Evolutionary conservation across 2,329 filamentous ascomycete genomes (phyloP), one percentile per base, ranked within the genome.

Genomic region (Trematosphaeria pertusa): DNA sequence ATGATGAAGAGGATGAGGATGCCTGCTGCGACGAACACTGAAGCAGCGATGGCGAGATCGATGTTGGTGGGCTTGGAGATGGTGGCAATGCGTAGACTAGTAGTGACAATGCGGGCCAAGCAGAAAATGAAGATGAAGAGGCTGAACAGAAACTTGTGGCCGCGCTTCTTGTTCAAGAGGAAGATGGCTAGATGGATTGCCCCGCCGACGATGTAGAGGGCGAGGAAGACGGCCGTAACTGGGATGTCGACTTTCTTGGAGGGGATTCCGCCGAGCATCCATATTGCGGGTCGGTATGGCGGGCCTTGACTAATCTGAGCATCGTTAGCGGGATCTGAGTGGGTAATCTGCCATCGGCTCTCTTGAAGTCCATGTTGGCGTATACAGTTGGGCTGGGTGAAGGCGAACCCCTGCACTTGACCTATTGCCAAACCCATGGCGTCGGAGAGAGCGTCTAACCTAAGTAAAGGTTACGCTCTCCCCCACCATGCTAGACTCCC

Each of bases 1-100:
- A 91, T 75, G 60, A 93, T 73, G 70, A 89, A 93, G 19, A 95
- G 75, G 6, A 95, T 71, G 24, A 95, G 67, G 12, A 91, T 84
- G 32, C 89, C 90, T 0, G 87, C 86, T 34, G 85, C 83, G 46
- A 89, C 82, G 59, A 94, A 85, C 62, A 94, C 81, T 54, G 78
- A 78, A 3, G 88, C 83, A 0, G 81, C 81, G 37, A 85, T 81
- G 2, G 75, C 79, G 4, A 85, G 62, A 8, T 59, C 63, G 24
- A 80, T 59, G 50, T 81, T 78, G 9, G 51, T 50, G 2, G 67
- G 67, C 4, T 64, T 51, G 33, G 55, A 41, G 58, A 71, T 49
- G 11, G 58, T 64, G 15, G 69, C 60, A 12, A 73, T 65, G 21
- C 70, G 65, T 26, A 78, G 56, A 19, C 65, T 62, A 32, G 65